A percentile compares a stretch with the other conserved stretches of the same genome.
phyloP scores from a whole-genome alignment of 805 yeast genomes.

The Groenewaldozyma tartarivorans region DNA sequence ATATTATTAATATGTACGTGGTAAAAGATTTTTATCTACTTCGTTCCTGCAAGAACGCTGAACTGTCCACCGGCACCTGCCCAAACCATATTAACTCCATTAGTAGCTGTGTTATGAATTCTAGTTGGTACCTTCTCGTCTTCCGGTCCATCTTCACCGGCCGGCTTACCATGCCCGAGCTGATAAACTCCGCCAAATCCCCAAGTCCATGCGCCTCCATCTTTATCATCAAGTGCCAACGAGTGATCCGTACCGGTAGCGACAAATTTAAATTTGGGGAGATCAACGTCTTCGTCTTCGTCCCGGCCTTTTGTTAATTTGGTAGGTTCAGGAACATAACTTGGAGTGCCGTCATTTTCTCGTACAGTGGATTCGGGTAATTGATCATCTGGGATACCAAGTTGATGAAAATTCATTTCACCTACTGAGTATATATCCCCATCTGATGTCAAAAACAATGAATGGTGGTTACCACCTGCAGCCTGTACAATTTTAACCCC shows the following conservation, averaged over 20 bases:
- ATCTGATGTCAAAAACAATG: slow-evolving; percentile 58
- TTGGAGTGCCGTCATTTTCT: slow-evolving; percentile 72
- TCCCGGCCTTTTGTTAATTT: slow-evolving; percentile 36
- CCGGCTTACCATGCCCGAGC: slow-evolving; percentile 78
- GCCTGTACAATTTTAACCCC: slow-evolving; percentile 44
- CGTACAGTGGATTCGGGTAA: slow-evolving; percentile 65
- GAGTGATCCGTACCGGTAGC: slow-evolving; percentile 92
- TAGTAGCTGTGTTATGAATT: slow-evolving; percentile 90
- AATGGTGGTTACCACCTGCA: slow-evolving; percentile 93
- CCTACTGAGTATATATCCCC: slow-evolving; percentile 85
- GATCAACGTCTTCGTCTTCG: slow-evolving; percentile 19
- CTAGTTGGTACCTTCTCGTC: slow-evolving; percentile 85
- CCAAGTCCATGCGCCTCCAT: slow-evolving; percentile 89
- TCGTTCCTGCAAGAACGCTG: slow-evolving; percentile 74
- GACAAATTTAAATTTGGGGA: slow-evolving; percentile 46
- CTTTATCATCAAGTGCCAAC: slow-evolving; percentile 61
- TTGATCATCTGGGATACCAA: slow-evolving; percentile 61
- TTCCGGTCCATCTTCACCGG: slow-evolving; percentile 75
- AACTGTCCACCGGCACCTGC: slow-evolving; percentile 98
- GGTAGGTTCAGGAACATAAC: slow-evolving; percentile 77
- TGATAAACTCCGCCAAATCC: slow-evolving; percentile 98
- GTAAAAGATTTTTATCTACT: too few relatives aligned
- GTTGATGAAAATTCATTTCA: slow-evolving; percentile 85
- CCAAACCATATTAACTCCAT: slow-evolving; percentile 54
- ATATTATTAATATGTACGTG: too few relatives aligned